A percentile compares a stretch with the other conserved stretches of the same genome.
Evolutionary conservation across 768 basidiomycete genomes (phyloP).

Genomic region (Lactarius trivialis): DNA sequence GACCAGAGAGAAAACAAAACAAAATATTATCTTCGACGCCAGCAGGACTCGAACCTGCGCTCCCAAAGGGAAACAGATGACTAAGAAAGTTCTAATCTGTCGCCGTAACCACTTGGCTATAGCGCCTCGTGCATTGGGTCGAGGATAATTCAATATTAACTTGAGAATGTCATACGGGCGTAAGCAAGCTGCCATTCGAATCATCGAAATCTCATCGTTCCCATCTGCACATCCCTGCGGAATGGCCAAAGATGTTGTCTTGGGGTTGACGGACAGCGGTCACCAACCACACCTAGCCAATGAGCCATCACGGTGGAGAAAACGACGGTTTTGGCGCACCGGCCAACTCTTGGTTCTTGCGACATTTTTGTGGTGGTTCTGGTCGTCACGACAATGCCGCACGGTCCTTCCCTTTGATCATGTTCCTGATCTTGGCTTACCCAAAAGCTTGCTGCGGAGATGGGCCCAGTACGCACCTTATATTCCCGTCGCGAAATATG

Average conservation of each 20-base stretch:
- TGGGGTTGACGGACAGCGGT: not conserved
- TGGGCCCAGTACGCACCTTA: constrained; percentile 66
- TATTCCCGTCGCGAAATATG: constrained; percentile 42
- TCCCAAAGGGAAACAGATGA: constrained; percentile 25
- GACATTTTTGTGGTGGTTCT: not conserved
- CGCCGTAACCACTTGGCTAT: constrained; percentile 79
- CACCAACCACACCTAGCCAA: not conserved
- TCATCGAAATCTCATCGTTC: not conserved
- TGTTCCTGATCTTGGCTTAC: constrained; percentile 15
- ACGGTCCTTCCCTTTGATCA: constrained; percentile 30
- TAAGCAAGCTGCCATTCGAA: no score
- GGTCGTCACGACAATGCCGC: constrained; percentile 23
- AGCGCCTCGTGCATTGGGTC: constrained; percentile 38
- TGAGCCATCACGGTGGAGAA: not conserved
- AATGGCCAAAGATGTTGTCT: constrained; percentile 4
- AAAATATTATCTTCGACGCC: constrained; percentile 16
- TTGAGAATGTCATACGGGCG: no score
- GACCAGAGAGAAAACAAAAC: not conserved
- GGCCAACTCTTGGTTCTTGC: not conserved
- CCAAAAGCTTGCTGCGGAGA: constrained; percentile 7
- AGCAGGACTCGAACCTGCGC: constrained; percentile 26
- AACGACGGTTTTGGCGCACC: not conserved
- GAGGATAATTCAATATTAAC: not conserved
- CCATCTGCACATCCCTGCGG: not conserved
- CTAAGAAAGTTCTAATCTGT: constrained; percentile 51